Evolutionary conservation across 441 rosid genomes (phyloP).

Genomic region (Mallotus repandus): DNA sequence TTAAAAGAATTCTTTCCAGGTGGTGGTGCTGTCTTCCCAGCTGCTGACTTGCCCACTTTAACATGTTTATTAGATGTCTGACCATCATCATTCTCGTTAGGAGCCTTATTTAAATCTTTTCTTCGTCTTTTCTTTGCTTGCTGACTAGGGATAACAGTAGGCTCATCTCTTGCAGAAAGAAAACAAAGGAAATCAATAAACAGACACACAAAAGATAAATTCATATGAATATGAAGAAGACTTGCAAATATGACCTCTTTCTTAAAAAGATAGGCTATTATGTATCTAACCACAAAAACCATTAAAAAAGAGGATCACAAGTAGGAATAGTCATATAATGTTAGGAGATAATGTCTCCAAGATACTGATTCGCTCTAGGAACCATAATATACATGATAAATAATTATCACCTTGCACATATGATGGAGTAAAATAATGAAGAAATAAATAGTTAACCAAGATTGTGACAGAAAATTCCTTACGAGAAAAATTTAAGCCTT

Average conservation of each 20-base stretch:
- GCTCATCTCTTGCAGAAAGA: slow-evolving; percentile 46
- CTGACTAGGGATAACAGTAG: slow-evolving; percentile 49
- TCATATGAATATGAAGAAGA: not conserved
- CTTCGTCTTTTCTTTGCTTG: slow-evolving; percentile 88
- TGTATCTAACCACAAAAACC: too few species aligned
- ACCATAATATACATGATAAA: not conserved
- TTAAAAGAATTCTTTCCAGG: slow-evolving; percentile 35
- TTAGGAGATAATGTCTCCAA: not conserved
- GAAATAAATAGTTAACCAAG: not conserved
- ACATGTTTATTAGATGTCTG: slow-evolving; percentile 49
- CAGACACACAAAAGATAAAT: not conserved
- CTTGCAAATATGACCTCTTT: not conserved
- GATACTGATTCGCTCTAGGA: slow-evolving; percentile 1
- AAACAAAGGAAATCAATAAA: slow-evolving; percentile 28
- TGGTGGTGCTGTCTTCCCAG: slow-evolving; percentile 38
- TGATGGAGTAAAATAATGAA: not conserved
- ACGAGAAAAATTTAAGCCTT: not conserved
- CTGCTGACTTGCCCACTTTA: slow-evolving; percentile 44
- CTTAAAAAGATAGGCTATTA: not conserved
- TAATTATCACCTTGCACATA: not conserved
- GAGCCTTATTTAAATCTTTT: slow-evolving; percentile 56
- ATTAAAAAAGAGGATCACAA: not conserved
- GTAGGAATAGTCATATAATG: not conserved
- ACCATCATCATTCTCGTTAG: slow-evolving; percentile 51
- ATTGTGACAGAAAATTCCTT: not conserved